Evolutionary conservation across 768 basidiomycete species (phyloP).

Genomic region (Botryobasidium botryosum): DNA sequence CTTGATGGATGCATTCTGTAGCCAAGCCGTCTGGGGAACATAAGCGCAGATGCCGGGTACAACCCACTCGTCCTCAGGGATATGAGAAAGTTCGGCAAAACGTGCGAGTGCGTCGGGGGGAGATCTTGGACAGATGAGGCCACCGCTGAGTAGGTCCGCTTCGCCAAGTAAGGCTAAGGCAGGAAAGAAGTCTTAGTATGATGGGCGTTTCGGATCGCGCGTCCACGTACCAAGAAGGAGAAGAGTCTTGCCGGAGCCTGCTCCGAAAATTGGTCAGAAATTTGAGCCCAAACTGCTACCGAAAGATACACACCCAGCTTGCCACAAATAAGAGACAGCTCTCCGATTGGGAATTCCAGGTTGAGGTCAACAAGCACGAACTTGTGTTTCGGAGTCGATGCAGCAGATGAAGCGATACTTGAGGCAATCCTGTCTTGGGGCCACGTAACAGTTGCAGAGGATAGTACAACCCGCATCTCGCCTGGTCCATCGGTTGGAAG

Average conservation of each 20-base stretch:
- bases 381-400: constrained; percentile 58
- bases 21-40: constrained; percentile 40
- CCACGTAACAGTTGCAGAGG: constrained; percentile 83
- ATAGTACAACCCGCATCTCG: constrained; percentile 46
- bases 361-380: constrained; percentile 69
- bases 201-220: constrained; percentile 3
- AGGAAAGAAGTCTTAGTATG: neutral
- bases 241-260: constrained; percentile 67
- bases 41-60: constrained; percentile 68
- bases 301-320: constrained; percentile 38
- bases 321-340: constrained; percentile 73
- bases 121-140: constrained; percentile 67
- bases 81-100: constrained; percentile 28
- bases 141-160: constrained; percentile 68
- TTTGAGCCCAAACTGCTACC: neutral
- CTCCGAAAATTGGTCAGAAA: constrained; percentile 3
- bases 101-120: constrained; percentile 60
- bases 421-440: constrained; percentile 44
- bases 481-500: constrained; percentile 37
- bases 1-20: constrained; percentile 54
- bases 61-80: constrained; percentile 49
- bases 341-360: constrained; percentile 59
- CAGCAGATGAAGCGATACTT: constrained; percentile 33
- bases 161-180: constrained; percentile 65
- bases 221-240: constrained; percentile 40